Percentiles rank a stretch among this genome's conserved stretches.
These are phyloP conservation scores for Coemansia sp. DNA, from an alignment of 192 early-diverging fungal species.

Conservation along the genomic window DNA sequence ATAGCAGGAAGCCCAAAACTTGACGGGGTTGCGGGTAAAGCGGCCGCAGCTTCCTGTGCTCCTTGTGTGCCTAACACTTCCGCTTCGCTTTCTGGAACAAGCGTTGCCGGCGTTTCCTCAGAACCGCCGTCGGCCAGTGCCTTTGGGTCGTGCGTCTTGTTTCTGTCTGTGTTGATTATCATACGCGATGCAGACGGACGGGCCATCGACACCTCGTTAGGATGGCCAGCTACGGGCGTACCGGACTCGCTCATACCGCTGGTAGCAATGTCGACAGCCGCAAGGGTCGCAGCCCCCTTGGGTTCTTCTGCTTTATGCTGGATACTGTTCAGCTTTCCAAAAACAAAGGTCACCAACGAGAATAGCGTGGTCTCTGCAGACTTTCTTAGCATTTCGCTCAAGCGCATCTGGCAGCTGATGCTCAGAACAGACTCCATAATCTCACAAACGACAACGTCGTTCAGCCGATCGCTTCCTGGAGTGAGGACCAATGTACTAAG, in stretches of 20 bases:
- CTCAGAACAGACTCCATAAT: constrained; percentile 97
- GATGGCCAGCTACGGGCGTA: neutral
- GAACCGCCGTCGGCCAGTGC: neutral
- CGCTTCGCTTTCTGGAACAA: neutral
- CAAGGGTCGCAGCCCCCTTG: neutral
- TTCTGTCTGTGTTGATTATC: constrained; percentile 36
- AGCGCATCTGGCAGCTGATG: constrained; percentile 93
- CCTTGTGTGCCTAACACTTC: neutral
- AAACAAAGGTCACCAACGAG: constrained; percentile 50
- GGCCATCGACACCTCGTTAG: constrained; percentile 15
- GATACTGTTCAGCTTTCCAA: constrained; percentile 36
- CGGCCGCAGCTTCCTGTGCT: neutral
- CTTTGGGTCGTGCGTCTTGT: neutral
- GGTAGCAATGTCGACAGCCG: neutral
- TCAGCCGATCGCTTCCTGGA: constrained; percentile 66
- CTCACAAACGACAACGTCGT: constrained; percentile 93
- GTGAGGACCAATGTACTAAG: constrained; percentile 76
- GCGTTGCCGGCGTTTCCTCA: neutral
- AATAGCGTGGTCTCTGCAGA: constrained; percentile 55
- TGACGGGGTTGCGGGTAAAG: neutral
- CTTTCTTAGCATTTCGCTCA: constrained; percentile 66
- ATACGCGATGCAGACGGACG: constrained; percentile 38
- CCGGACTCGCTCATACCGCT: neutral
- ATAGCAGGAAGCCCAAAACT: constrained; percentile 80
- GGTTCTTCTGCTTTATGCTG: constrained; percentile 12